These are phyloP conservation scores for Anisogramma anomala DNA, from an alignment of 2,329 filamentous ascomycete species.

Conservation along the genomic window DNA sequence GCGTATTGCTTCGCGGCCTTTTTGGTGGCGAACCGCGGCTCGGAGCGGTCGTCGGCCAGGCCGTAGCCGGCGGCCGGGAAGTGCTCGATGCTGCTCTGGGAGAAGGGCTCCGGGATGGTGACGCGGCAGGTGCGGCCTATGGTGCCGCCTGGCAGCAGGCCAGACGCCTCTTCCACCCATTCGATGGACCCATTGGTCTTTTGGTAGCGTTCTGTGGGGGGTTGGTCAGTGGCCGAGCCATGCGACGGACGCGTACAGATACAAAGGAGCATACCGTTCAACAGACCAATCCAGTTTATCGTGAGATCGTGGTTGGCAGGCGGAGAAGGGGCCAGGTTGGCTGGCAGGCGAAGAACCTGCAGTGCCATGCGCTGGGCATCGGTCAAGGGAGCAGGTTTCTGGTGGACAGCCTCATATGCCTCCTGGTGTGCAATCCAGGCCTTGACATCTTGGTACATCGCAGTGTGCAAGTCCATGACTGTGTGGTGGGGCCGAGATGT, in stretches of 20 bases:
- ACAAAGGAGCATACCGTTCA: constrained; percentile 22
- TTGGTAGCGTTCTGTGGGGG: not conserved
- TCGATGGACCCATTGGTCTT: too few species aligned
- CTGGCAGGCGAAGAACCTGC: constrained; percentile 25
- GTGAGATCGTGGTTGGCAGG: constrained; percentile 19
- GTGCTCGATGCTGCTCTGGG: constrained; percentile 12
- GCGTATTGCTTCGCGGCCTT: constrained; percentile 45
- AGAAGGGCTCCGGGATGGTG: constrained; percentile 17
- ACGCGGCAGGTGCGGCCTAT: constrained; percentile 20
- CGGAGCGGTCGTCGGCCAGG: constrained; percentile 8
- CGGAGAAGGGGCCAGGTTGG: constrained; percentile 1
- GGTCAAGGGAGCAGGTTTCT: constrained; percentile 26
- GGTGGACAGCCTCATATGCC: constrained; percentile 21
- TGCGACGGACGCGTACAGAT: not conserved
- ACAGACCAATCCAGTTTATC: constrained; percentile 29
- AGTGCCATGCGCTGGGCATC: constrained; percentile 30
- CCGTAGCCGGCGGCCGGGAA: constrained; percentile 9
- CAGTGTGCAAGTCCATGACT: not conserved
- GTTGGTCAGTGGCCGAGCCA: not conserved
- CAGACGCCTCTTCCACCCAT: constrained; percentile 17
- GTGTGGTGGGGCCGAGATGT: too few species aligned
- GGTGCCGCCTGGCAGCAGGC: constrained; percentile 5
- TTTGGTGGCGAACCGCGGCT: constrained; percentile 33
- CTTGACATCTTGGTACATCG: constrained; percentile 25
- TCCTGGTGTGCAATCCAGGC: constrained; percentile 32